These are phyloP conservation scores for Pseudogymnoascus sp. DNA, from an alignment of 2,329 filamentous ascomycete genomes.

Conservation along the genomic window DNA sequence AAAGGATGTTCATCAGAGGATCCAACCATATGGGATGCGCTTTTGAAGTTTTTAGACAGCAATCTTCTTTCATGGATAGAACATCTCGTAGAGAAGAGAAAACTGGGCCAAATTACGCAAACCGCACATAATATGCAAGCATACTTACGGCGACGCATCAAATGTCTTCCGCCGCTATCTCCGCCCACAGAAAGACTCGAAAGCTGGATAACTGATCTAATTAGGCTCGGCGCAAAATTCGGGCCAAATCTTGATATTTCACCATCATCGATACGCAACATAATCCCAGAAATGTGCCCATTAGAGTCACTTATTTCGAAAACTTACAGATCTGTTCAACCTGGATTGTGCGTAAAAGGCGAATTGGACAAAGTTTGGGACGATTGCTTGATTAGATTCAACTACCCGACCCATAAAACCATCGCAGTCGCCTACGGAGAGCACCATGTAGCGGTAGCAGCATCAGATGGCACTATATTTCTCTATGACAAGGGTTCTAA, in stretches of 20 bases:
- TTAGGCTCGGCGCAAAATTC: slow-evolving; percentile 28
- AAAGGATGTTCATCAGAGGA: slow-evolving; percentile 8
- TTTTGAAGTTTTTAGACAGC: background rate
- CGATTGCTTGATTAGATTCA: slow-evolving; percentile 27
- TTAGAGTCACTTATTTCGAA: slow-evolving; percentile 24
- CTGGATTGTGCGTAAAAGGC: slow-evolving; percentile 19
- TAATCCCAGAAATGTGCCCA: slow-evolving; percentile 30
- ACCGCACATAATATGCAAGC: slow-evolving; percentile 27
- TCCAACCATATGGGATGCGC: background rate
- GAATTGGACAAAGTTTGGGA: slow-evolving; percentile 24
- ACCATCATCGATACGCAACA: slow-evolving; percentile 28
- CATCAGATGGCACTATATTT: slow-evolving; percentile 25
- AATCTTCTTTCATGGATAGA: slow-evolving; percentile 29
- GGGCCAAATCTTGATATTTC: slow-evolving; percentile 22
- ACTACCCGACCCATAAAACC: slow-evolving; percentile 22
- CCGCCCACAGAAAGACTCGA: slow-evolving; percentile 22
- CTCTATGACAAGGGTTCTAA: slow-evolving; percentile 23
- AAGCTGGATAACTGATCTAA: slow-evolving; percentile 27
- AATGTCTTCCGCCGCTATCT: slow-evolving; percentile 1
- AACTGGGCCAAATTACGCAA: slow-evolving; percentile 20
- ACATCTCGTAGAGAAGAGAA: slow-evolving; percentile 19
- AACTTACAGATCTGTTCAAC: background rate
- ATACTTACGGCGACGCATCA: slow-evolving; percentile 18
- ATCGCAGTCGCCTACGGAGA: slow-evolving; percentile 23
- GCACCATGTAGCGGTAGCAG: slow-evolving; percentile 25